Evolutionary conservation across 2,329 filamentous ascomycete genomes (phyloP), one percentile per base, ranked within the genome.

Genomic region (Arthroderma sp.): DNA sequence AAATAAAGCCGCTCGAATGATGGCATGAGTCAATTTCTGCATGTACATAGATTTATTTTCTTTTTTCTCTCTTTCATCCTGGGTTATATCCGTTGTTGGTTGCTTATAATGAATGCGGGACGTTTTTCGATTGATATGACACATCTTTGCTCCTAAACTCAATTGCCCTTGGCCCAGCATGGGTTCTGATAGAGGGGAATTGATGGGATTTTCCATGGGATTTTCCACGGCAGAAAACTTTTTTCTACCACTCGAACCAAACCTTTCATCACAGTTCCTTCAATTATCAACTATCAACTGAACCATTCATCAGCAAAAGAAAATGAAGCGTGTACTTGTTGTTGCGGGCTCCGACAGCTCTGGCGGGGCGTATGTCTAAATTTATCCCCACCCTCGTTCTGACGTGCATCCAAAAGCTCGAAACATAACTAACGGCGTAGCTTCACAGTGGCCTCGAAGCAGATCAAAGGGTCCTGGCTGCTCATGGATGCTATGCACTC

Each of bases 401-500:
- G 33, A 11, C n/a, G 29, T 38, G 32, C 8, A 22, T 30, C 11
- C 7, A 42, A n/a, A 43, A 2, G 30, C 37, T 36, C n/a, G 6
- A 48, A 40, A 39, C 2, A 9, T 39, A 27, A 27, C 36, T n/a
- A n/a, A 10, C 28, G 15, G 2, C 6, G 7, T 15, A 32, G 6
- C 8, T 37, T 9, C 44, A 8, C 56, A 94, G 88, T 45, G 91
- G 89, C 42, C 77, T 98, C 31, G 89, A 98, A 64, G 91, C 89
- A 34, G 89, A 96, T 61, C 88, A 96, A 60, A 94, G 94, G 62
- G 87, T 94, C 49, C 82, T 94, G 49, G 83, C 87, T 38, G 85
- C 85, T 11, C 87, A 96, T 74, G 81, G 83, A 48, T 91, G 85
- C 67, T 96, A 96, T 71, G 87, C 86, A 48, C 93, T 95, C 80